Base-by-base conservation (phyloP, 306 rosid species). In the Chamaecrista fasciculata region DNA sequence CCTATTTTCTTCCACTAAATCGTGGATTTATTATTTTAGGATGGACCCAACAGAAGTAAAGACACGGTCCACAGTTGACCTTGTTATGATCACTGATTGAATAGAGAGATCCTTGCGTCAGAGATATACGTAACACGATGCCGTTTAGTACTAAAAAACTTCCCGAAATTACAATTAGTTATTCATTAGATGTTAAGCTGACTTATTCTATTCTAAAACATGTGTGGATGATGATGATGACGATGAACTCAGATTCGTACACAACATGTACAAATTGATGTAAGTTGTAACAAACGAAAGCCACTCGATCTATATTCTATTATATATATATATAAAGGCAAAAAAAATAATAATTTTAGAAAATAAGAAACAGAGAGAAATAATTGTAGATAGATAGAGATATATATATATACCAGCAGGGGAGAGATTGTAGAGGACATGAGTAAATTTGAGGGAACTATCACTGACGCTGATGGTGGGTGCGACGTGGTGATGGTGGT, bases 371-470 rank as follows among this genome's bases (percentile, higher is more conserved):
- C 29, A 11, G 11, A 48, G 1, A 48, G 24, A 47, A n/a, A n/a
- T n/a, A n/a, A n/a, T n/a, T n/a, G 6, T 16, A 47, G 9, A 18
- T 0, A 58, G n/a, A 6, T 9, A n/a, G n/a, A n/a, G n/a, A n/a
- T 6, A 39, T 10, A 39, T 2, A 0, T 11, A 8, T 2, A 50
- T 84, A 93, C 98, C 98, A 52, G 96, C 91, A 2, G 98, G 98
- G 19, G 98, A 83, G 74, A 90, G 97, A 42, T 93, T 93, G 77
- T 90, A 90, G 70, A 93, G 96, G 53, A 93, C 79, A 69, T 93
- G 98, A 0, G 98, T 93, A 46, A 93, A 90, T 78, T 93, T 93
- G 73, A 90, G 71, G 11, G 96, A 63, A 66, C 98, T 93, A 70
- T 93, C 98, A 42, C 97, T 93, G 18, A 82, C 83, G 64, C 69